Percentiles rank a stretch among this genome's conserved stretches.
Evolutionary conservation across 2,329 filamentous ascomycete genomes (phyloP).

Genomic region (Coniochaeta prunicola): DNA sequence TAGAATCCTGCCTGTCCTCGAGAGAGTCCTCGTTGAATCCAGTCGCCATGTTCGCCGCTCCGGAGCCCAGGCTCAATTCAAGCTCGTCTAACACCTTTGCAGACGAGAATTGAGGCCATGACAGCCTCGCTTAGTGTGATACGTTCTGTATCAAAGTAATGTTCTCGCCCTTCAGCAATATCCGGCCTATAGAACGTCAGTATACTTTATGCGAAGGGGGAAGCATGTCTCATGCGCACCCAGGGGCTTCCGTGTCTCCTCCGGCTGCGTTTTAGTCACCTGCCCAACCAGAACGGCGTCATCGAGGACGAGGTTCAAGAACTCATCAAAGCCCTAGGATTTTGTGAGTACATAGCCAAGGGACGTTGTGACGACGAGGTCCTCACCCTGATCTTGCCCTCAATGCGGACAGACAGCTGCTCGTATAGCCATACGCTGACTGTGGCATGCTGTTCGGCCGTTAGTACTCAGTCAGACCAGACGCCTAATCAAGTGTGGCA

Average conservation of each 20-base stretch:
- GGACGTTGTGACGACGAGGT: neutral
- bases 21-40: neutral
- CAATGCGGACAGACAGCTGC: conserved; percentile 87
- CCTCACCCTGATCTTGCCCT: conserved; percentile 88
- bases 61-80: neutral
- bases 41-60: neutral
- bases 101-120: neutral
- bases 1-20: neutral
- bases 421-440: conserved; percentile 97
- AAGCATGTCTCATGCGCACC: conserved; percentile 45
- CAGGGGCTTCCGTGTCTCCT: conserved; percentile 69
- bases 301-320: conserved; percentile 93
- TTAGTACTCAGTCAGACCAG: neutral
- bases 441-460: conserved; percentile 56
- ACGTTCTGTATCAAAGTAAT: conserved; percentile 69
- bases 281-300: conserved; percentile 90
- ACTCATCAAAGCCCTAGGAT: conserved; percentile 87
- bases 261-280: conserved; percentile 68
- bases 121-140: conserved; percentile 9
- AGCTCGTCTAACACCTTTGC: neutral
- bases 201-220: neutral
- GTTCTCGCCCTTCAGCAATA: conserved; percentile 82
- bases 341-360: neutral
- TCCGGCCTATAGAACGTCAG: conserved; percentile 56
- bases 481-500: neutral